Base-by-base conservation (phyloP, 2,329 filamentous ascomycete genomes). In the Purpureocillium takamizusanense region DNA sequence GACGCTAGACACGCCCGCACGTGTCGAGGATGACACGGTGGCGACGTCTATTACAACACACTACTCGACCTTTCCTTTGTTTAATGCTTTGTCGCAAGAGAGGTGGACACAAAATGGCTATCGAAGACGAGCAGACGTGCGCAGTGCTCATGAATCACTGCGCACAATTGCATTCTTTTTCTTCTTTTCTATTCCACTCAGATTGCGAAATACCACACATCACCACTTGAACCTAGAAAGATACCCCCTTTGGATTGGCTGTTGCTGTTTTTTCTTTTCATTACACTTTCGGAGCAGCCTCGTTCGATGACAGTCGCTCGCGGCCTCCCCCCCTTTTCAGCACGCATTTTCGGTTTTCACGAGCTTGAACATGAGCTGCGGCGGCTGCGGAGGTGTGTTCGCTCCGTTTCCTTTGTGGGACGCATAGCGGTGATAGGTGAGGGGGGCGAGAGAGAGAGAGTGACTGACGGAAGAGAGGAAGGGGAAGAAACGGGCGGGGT, bases 171-270 rank as follows among this genome's bases (percentile, higher is more conserved):
- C 15, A 13, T 31, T 16, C 15, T n/a, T 8, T 25, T 30, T 33
- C 13, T 32, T 28, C 13, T 29, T 35, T 34, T 23, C 16, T 27
- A 31, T 32, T 33, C 38, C 37, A 37, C 42, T 44, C 51, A 59
- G 49, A 57, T 46, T 58, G 57, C 54, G 45, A 58, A 52, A 35
- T 36, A 14, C 28, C 32, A 36, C 37, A 25, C 12, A 13, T 30
- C 28, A 14, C 28, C 28, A 14, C 11, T 32, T 38, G 31, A 35
- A 38, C 48, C 53, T 59, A 61, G 56, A 62, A 60, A 61, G 60
- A 63, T 62, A 63, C 60, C 60, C 60, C 49, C 49, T 55, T n/a
- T 62, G 52, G 50, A 57, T 55, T 42, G 35, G 51, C 52, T 47
- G 52, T 47, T 52, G 42, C 47, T 38, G 32, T 37, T 44, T 43